Percentiles rank a stretch among this genome's conserved stretches.
Conservation (phyloP, 1,284 basidiomycete species). For the Leccinum fuscescens region DNA sequence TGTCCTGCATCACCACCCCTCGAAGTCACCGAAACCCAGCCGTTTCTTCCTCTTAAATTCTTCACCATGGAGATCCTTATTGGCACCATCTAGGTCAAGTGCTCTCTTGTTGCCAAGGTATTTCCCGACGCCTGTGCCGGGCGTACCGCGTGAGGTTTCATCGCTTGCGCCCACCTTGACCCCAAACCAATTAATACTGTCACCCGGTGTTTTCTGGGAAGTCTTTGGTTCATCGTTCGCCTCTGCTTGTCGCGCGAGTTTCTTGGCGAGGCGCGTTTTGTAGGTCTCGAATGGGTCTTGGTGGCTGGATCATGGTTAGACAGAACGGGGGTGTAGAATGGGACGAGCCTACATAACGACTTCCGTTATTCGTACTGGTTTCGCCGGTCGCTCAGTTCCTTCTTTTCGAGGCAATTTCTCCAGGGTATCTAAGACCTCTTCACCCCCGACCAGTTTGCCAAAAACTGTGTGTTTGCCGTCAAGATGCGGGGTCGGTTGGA, state of each 20-base stretch:
- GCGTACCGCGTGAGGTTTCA: slow-evolving; percentile 30
- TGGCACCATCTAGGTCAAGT: slow-evolving; percentile 24
- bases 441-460: slow-evolving; percentile 93
- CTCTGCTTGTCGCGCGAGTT: slow-evolving; percentile 65
- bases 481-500: slow-evolving; percentile 76
- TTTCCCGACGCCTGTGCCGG: slow-evolving; percentile 52
- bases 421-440: slow-evolving; percentile 82
- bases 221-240: slow-evolving; percentile 32
- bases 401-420: slow-evolving; percentile 81
- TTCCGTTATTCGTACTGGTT: slow-evolving; percentile 77
- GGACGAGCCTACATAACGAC: slow-evolving; percentile 62
- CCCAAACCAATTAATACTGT: slow-evolving; percentile 84
- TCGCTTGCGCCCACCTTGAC: slow-evolving; percentile 60
- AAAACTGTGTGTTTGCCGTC: slow-evolving; percentile 93
- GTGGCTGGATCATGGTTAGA: slow-evolving; percentile 44
- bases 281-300: slow-evolving; percentile 88
- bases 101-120: slow-evolving; percentile 61
- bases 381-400: slow-evolving; percentile 83
- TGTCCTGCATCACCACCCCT: slow-evolving; percentile 54
- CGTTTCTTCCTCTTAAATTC: slow-evolving; percentile 70
- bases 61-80: slow-evolving; percentile 28
- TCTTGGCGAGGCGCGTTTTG: slow-evolving; percentile 72
- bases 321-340: neutral
- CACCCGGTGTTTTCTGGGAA: slow-evolving; percentile 47
- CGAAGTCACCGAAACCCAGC: slow-evolving; percentile 79